phyloP scores from a whole-genome alignment of 331 rosid species.

The Spiraea crenata region DNA sequence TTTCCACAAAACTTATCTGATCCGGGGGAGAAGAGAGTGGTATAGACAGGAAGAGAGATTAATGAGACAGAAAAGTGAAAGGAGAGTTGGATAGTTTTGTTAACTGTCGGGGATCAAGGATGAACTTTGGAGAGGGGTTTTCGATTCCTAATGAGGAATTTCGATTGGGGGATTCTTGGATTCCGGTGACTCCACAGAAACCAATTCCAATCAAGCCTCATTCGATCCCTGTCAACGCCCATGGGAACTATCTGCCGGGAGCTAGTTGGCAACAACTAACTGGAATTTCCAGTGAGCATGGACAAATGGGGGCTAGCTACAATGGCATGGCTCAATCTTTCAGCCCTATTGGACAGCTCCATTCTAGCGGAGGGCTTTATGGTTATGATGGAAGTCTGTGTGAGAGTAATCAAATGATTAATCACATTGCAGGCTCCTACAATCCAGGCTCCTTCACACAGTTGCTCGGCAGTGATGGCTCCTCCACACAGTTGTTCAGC shows the following conservation, averaged over 20 bases:
- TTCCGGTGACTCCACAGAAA: conserved; percentile 56
- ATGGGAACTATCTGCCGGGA: conserved; percentile 28
- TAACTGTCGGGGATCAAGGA: conserved; percentile 26
- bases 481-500: conserved; percentile 22
- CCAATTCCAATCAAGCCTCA: conserved; percentile 31
- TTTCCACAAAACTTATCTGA: not conserved
- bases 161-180: conserved; percentile 40
- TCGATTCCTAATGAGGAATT: conserved; percentile 30
- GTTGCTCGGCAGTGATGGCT: conserved; percentile 19
- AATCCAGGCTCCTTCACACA: conserved; percentile 36
- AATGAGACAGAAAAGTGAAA: conserved; percentile 2
- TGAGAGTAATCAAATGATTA: conserved; percentile 22
- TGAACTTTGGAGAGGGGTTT: conserved; percentile 44
- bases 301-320: conserved; percentile 26
- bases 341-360: conserved; percentile 20
- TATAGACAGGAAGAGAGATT: not conserved
- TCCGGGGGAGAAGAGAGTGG: not conserved
- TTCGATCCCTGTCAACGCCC: conserved; percentile 21
- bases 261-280: conserved; percentile 29
- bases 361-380: conserved; percentile 20
- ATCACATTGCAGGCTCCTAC: conserved; percentile 36
- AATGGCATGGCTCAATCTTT: conserved; percentile 30
- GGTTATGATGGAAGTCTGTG: conserved; percentile 21
- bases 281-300: conserved; percentile 31
- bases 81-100: conserved; percentile 4